Base-by-base conservation (phyloP, 345 rosid genomes). In the Bruguiera parviflora region DNA sequence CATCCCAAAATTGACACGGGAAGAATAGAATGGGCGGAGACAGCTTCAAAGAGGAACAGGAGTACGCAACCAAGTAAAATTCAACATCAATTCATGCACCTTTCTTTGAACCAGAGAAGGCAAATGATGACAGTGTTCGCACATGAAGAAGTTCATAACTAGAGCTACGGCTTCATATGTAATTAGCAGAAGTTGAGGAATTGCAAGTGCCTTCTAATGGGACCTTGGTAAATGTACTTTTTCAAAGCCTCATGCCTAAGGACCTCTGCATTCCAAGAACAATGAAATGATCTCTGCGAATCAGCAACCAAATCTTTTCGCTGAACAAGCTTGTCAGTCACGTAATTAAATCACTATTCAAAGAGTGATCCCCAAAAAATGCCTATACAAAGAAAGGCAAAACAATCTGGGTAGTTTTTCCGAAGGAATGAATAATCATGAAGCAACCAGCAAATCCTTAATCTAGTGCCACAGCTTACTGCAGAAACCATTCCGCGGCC, bases 401-500 rank as follows among this genome's bases (percentile, higher is more conserved):
- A 80, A 64, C 72, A 73, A 79, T 82, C 75, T 68, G 77, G 59
- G 74, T 46, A 69, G 57, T 53, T 63, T 60, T 65, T 63, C 73
- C 27, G 58, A 59, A 24, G 11, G 64, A 73, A 80, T 59, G 71
- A 80, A 74, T 77, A 67, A 73, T 69, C 73, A 66, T 63, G 61
- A 75, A 74, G 78, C 73, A 74, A 64, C 65, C 57, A 24, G 80
- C 27, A 55, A 53, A 71, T 61, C 72, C 64, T 61, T 72, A 65
- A 58, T 80, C 75, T 77, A 86, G 69, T 83, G 88, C 88, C 85
- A 80, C 73, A 77, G 79, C 86, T 84, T 85, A 72, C 86, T 73
- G 63, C 92, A 87, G 78, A 84, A 77, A 66, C 89, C 88, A 51
- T 81, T 92, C 63, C 87, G 83, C 6, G 78, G 82, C 83, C 87